Conservation (phyloP, 164 flowering plant species). For the Dillenia turbinata region DNA sequence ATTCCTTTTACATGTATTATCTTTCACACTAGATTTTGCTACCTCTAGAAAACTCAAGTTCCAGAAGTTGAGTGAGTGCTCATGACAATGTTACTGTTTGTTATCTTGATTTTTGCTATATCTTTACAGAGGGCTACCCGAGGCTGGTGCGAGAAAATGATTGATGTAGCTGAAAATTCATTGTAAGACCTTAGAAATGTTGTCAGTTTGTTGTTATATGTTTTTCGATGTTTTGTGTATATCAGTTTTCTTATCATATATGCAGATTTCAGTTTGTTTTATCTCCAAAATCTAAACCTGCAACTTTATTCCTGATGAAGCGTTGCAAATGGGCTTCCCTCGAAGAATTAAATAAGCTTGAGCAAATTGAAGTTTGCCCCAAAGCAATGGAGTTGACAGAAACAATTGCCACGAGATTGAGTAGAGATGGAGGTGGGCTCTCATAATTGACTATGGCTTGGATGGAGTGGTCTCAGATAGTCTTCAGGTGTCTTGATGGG, state of each 20-base stretch:
- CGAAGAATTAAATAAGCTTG: slow-evolving; percentile 66
- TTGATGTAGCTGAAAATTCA: slow-evolving; percentile 81
- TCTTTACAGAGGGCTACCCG: slow-evolving; percentile 67
- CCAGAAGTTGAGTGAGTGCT: no score
- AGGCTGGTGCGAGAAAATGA: slow-evolving; percentile 98
- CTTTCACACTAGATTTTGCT: no score
- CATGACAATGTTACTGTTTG: no score
- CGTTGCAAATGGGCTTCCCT: slow-evolving; percentile 75
- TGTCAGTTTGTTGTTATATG: background rate
- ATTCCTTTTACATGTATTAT: no score
- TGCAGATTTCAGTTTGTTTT: slow-evolving; percentile 84
- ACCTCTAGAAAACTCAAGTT: no score
- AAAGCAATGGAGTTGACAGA: slow-evolving; percentile 80
- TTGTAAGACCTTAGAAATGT: slow-evolving; percentile 37
- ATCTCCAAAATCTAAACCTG: slow-evolving; percentile 88
- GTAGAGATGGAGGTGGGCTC: slow-evolving; percentile 95
- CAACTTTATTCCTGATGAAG: slow-evolving; percentile 62
- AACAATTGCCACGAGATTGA: slow-evolving; percentile 68
- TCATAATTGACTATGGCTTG: slow-evolving; percentile 91
- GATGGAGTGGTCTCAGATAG: slow-evolving; percentile 77
- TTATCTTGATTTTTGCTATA: background rate
- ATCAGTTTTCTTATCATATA: slow-evolving; percentile 6
- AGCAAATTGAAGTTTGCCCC: slow-evolving; percentile 85
- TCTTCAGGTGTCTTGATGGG: slow-evolving; percentile 61
- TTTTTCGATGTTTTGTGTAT: background rate